A percentile compares a stretch with the other conserved stretches of the same genome.
Evolutionary conservation across 148 eudicot species (phyloP).

Genomic region (Rhododendron griersonianum): DNA sequence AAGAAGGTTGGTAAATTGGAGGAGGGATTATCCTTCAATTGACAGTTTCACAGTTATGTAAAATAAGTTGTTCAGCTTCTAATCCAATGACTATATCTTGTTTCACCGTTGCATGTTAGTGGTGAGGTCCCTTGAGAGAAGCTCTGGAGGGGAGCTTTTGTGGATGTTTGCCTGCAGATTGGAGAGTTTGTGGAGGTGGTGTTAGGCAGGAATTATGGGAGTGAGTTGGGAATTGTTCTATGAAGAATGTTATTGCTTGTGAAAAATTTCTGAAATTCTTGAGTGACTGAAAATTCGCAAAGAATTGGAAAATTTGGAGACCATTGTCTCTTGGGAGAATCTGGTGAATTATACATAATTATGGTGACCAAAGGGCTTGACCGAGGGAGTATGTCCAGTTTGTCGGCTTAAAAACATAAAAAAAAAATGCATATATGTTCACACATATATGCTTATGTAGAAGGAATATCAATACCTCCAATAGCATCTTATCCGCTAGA

Average conservation of each 20-base stretch:
- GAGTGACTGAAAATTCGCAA: not conserved
- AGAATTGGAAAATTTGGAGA: not conserved
- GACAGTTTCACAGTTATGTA: not conserved
- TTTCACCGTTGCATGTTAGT: not conserved
- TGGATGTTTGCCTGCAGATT: not conserved
- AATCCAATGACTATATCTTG: not conserved
- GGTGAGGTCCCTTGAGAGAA: not conserved
- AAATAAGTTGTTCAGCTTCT: not conserved
- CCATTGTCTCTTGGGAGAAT: not conserved
- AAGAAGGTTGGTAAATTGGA: not conserved
- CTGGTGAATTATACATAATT: not conserved
- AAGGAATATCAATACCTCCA: not conserved
- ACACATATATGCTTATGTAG: not conserved
- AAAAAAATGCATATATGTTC: not conserved
- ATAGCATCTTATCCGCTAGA: not conserved
- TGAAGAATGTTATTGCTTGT: not conserved
- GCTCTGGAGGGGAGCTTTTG: not conserved
- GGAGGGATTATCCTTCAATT: not conserved
- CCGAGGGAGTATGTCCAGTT: not conserved
- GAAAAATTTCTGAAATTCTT: not conserved
- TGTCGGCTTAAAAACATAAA: not conserved
- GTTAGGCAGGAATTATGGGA: not conserved
- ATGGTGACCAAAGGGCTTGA: not conserved
- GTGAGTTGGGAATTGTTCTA: not conserved
- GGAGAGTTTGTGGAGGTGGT: not conserved